Conservation (phyloP, 345 rosid species). For the Ceriops tagal region DNA sequence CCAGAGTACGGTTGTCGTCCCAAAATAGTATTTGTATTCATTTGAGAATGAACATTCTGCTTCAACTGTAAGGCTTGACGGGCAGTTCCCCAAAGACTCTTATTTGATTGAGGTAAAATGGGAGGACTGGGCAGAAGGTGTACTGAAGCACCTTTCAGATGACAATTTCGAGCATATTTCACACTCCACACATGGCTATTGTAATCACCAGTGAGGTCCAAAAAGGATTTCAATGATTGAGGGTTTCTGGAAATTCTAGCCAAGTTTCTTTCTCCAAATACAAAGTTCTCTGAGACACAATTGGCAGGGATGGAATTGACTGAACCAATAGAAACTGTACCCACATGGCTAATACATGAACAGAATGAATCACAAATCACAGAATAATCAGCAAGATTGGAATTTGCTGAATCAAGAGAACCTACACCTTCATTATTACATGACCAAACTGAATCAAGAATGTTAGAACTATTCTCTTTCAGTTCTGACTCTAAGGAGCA, state of each 20-base stretch:
- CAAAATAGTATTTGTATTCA: constrained; percentile 8
- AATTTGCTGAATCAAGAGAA: no score
- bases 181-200: constrained; percentile 20
- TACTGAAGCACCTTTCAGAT: constrained; percentile 7
- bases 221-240: constrained; percentile 17
- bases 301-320: neutral
- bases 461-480: constrained; percentile 7
- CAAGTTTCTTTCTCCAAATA: constrained; percentile 15
- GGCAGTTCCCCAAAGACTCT: constrained; percentile 15
- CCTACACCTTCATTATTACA: no score
- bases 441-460: no score
- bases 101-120: constrained; percentile 9
- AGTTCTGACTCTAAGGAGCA: constrained; percentile 9
- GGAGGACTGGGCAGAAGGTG: constrained; percentile 1
- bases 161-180: constrained; percentile 12
- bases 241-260: constrained; percentile 10
- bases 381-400: neutral
- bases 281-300: constrained; percentile 1
- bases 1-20: neutral
- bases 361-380: constrained; percentile 4
- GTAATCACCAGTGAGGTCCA: constrained; percentile 30
- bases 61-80: constrained; percentile 14
- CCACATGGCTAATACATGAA: constrained; percentile 14
- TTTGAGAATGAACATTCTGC: constrained; percentile 11
- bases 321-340: neutral